A percentile compares a stretch with the other conserved stretches of the same genome.
These are phyloP conservation scores for Fulvia fulva DNA, from an alignment of 2,329 filamentous ascomycete species.

Conservation along the genomic window DNA sequence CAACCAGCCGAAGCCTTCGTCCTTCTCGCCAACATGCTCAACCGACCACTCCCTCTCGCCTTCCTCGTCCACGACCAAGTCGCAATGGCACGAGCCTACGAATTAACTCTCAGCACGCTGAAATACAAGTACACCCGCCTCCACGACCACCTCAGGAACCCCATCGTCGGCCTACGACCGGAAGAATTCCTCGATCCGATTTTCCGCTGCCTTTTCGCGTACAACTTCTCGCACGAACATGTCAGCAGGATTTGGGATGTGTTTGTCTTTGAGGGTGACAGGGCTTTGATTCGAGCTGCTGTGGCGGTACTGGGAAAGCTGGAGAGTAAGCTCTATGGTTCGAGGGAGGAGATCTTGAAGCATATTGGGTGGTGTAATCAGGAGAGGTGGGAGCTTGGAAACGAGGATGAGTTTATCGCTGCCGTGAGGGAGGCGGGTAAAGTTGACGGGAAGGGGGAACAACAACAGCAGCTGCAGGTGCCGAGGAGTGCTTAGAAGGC, in stretches of 20 bases:
- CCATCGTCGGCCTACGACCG: conserved; percentile 31
- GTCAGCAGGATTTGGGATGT: conserved; percentile 75
- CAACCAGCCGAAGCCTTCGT: conserved; percentile 63
- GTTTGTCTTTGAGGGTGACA: conserved; percentile 77
- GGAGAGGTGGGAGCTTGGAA: conserved; percentile 30
- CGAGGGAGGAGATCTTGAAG: conserved; percentile 41
- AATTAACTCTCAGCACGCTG: conserved; percentile 64
- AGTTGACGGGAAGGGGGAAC: conserved; percentile 27
- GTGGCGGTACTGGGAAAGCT: conserved; percentile 60
- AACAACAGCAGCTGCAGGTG: no score
- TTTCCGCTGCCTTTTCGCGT: conserved; percentile 32
- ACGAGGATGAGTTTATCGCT: conserved; percentile 40
- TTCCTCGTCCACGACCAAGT: conserved; percentile 68
- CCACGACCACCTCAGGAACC: conserved; percentile 58
- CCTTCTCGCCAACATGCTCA: conserved; percentile 70
- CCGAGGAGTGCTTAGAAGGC: background rate
- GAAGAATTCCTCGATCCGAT: conserved; percentile 35
- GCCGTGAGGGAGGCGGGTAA: conserved; percentile 38
- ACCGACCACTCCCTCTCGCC: conserved; percentile 68
- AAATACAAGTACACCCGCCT: conserved; percentile 61
- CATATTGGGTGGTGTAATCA: conserved; percentile 41
- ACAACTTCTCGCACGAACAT: conserved; percentile 36
- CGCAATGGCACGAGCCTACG: conserved; percentile 66
- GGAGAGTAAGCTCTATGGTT: conserved; percentile 50
- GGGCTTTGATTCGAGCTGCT: conserved; percentile 64